phyloP scores from a whole-genome alignment of 129 eudicot species.

The Calendula officinalis region DNA sequence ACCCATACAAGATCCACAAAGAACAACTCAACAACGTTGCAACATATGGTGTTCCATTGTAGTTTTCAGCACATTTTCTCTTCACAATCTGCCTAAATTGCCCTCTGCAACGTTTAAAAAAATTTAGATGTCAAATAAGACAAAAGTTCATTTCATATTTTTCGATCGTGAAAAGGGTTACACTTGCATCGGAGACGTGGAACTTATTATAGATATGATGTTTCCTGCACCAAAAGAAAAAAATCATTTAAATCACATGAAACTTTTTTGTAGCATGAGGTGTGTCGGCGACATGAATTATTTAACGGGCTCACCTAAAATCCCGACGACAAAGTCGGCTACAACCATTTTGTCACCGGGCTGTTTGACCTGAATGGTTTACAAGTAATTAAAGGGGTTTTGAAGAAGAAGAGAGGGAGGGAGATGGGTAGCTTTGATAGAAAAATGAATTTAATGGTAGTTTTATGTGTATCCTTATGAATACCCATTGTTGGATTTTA shows the following conservation, averaged over 20 bases:
- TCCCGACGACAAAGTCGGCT: conserved; percentile 30
- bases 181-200: conserved; percentile 38
- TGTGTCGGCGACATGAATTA: not conserved
- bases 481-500: conserved; percentile 35
- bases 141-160: not conserved
- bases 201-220: conserved; percentile 28
- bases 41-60: conserved; percentile 64
- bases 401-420: conserved; percentile 8
- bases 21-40: conserved; percentile 63
- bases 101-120: conserved; percentile 35
- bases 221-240: conserved; percentile 31
- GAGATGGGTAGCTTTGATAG: conserved; percentile 6
- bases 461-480: conserved; percentile 24
- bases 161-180: conserved; percentile 1
- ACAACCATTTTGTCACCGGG: conserved; percentile 22
- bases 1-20: conserved; percentile 71
- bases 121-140: not conserved
- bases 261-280: not conserved
- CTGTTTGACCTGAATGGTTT: not conserved
- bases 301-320: conserved; percentile 25
- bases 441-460: conserved; percentile 16
- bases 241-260: conserved; percentile 1
- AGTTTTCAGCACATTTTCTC: conserved; percentile 61
- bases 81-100: conserved; percentile 55
- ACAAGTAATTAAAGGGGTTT: not conserved